A percentile compares a stretch with the other conserved stretches of the same genome.
These are phyloP conservation scores for Pythium biforme DNA, from an alignment of 352 stramenopile genomes.

Conservation along the genomic window DNA sequence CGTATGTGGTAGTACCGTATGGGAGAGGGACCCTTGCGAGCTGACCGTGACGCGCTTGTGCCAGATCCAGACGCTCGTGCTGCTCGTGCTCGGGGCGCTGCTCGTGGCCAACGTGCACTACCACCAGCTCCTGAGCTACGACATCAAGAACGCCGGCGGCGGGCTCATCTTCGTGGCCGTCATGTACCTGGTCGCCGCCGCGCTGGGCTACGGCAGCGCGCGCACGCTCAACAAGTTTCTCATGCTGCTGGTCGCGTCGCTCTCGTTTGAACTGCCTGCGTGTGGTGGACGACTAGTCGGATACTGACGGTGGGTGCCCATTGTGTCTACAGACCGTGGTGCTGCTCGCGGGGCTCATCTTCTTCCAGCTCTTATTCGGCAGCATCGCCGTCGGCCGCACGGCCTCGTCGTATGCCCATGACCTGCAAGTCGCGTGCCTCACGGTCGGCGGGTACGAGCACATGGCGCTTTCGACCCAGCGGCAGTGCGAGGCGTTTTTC, in stretches of 20 bases:
- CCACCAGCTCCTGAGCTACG: slow-evolving; percentile 53
- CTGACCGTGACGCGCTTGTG: neutral
- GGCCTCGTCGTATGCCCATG: slow-evolving; percentile 32
- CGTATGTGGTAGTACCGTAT: slow-evolving; percentile 20
- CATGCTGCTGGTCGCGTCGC: slow-evolving; percentile 44
- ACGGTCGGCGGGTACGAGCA: slow-evolving; percentile 56
- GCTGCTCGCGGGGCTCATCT: slow-evolving; percentile 43
- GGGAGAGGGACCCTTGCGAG: neutral
- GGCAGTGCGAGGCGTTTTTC: slow-evolving; percentile 49
- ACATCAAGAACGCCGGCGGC: slow-evolving; percentile 52
- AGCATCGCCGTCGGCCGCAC: slow-evolving; percentile 43
- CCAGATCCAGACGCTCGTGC: slow-evolving; percentile 52
- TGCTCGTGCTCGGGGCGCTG: slow-evolving; percentile 48
- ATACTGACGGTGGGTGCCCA: too few species aligned
- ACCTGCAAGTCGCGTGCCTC: slow-evolving; percentile 50
- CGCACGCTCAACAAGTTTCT: slow-evolving; percentile 79
- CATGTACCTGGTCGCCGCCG: slow-evolving; percentile 46
- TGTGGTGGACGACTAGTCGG: neutral
- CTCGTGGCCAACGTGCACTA: slow-evolving; percentile 57
- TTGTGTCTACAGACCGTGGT: slow-evolving; percentile 57
- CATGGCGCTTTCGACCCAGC: slow-evolving; percentile 33
- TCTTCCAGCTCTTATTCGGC: slow-evolving; percentile 68
- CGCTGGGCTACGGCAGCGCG: slow-evolving; percentile 51
- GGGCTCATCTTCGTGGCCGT: slow-evolving; percentile 68
- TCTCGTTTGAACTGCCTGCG: too few species aligned